A percentile compares a stretch with the other conserved stretches of the same genome.
phyloP scores from a whole-genome alignment of 371 early-diverging fungal genomes.

The Dentiscutata heterogama region DNA sequence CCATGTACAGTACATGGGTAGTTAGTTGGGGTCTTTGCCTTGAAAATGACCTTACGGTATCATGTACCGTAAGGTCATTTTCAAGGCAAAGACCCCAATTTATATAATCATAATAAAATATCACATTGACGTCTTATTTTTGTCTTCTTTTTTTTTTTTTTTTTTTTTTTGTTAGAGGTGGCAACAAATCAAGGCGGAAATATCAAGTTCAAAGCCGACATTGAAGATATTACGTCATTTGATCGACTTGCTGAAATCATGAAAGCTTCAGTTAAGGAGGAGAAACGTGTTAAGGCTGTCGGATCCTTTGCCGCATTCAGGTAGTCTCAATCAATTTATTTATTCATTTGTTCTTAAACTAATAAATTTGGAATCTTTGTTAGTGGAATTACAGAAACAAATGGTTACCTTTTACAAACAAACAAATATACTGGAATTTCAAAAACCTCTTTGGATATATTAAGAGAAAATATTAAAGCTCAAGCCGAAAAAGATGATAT shows the following conservation, averaged over 20 bases:
- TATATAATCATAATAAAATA: too few species aligned
- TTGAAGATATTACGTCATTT: slow-evolving; percentile 19
- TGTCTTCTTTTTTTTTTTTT: not conserved
- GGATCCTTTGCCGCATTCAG: not conserved
- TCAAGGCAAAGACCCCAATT: too few species aligned
- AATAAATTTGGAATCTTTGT: not conserved
- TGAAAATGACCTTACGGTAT: too few species aligned
- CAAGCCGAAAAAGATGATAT: slow-evolving; percentile 11
- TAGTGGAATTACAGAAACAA: slow-evolving; percentile 1
- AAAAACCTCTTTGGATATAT: not conserved
- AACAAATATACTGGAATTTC: not conserved
- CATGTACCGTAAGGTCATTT: too few species aligned
- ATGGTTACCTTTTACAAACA: not conserved
- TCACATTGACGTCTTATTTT: too few species aligned
- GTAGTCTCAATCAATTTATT: not conserved
- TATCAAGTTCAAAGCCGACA: not conserved
- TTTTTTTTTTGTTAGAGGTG: not conserved
- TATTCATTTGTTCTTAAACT: not conserved
- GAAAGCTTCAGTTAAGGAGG: not conserved
- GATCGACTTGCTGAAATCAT: not conserved
- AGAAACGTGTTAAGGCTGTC: slow-evolving; percentile 12
- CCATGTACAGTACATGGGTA: too few species aligned
- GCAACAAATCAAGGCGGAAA: not conserved
- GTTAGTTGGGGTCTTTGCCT: too few species aligned
- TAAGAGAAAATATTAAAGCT: not conserved